Conservation (phyloP, 345 rosid species). For the Salix arbutifolia region DNA sequence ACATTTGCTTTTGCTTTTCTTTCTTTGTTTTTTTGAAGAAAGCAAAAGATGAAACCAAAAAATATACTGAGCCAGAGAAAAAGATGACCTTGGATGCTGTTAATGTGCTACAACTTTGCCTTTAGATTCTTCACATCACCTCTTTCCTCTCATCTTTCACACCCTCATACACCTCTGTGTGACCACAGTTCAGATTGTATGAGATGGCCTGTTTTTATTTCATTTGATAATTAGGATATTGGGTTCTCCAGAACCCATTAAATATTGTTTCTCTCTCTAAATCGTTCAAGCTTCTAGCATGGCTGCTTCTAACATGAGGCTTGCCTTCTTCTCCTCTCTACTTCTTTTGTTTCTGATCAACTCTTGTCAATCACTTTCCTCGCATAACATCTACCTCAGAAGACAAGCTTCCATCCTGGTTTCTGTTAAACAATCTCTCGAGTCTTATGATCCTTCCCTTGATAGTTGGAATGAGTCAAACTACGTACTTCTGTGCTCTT, state of each 20-base stretch:
- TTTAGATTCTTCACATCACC: slow-evolving; percentile 9
- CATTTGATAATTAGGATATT: slow-evolving; percentile 10
- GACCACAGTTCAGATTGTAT: not conserved
- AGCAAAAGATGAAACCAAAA: slow-evolving; percentile 39
- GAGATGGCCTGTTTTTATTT: slow-evolving; percentile 9
- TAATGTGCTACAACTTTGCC: slow-evolving; percentile 23
- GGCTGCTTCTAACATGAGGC: slow-evolving; percentile 15
- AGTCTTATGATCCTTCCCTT: slow-evolving; percentile 43
- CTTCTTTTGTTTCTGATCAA: slow-evolving; percentile 12
- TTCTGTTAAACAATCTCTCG: slow-evolving; percentile 46
- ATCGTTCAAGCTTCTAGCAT: not conserved
- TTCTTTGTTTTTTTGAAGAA: slow-evolving; percentile 24
- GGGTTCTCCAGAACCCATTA: slow-evolving; percentile 8
- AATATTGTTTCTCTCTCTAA: not conserved
- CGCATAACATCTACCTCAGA: slow-evolving; percentile 33
- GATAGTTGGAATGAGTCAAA: slow-evolving; percentile 47
- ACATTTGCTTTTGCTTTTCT: slow-evolving; percentile 40
- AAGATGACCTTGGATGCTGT: slow-evolving; percentile 38
- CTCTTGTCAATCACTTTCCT: slow-evolving; percentile 25
- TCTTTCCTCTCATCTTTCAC: not conserved
- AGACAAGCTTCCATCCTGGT: slow-evolving; percentile 56
- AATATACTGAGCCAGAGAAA: slow-evolving; percentile 14
- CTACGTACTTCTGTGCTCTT: slow-evolving; percentile 48
- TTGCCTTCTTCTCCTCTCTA: slow-evolving; percentile 21
- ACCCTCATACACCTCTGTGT: not conserved